A percentile compares a stretch with the other conserved stretches of the same genome.
Conservation (phyloP, 2,329 filamentous ascomycete genomes). For the Phialophora tarda region DNA sequence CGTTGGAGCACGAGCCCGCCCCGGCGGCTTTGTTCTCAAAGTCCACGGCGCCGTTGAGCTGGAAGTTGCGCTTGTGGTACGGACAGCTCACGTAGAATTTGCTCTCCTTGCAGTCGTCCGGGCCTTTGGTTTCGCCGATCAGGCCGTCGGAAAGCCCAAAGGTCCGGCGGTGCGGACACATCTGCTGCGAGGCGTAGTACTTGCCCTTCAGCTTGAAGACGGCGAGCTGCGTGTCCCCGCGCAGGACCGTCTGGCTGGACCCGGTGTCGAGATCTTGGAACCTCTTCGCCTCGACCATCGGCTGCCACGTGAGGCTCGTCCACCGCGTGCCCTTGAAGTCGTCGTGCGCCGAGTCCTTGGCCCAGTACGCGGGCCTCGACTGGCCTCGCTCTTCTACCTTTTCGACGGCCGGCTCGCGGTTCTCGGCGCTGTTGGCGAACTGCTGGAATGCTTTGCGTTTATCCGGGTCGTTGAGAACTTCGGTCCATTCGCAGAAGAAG, state of each 20-base stretch:
- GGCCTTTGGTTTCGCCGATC: constrained; percentile 64
- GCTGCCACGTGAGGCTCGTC: constrained; percentile 75
- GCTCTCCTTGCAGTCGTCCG: constrained; percentile 50
- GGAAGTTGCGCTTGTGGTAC: constrained; percentile 87
- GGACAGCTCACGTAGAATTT: constrained; percentile 88
- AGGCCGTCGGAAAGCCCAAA: constrained; percentile 89
- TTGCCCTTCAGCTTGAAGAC: constrained; percentile 81
- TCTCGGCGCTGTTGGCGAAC: constrained; percentile 82
- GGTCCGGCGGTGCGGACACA: constrained; percentile 91
- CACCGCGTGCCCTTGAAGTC: constrained; percentile 75
- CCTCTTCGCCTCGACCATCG: constrained; percentile 71
- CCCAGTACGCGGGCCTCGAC: constrained; percentile 76
- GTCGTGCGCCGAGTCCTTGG: constrained; percentile 67
- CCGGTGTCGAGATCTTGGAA: constrained; percentile 74
- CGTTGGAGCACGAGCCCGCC: constrained; percentile 74
- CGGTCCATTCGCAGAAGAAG: constrained; percentile 92
- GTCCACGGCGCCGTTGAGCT: constrained; percentile 64
- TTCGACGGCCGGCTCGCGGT: constrained; percentile 68
- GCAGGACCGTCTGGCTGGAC: constrained; percentile 77
- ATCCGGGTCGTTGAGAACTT: constrained; percentile 73
- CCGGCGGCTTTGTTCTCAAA: constrained; percentile 43
- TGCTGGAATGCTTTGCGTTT: constrained; percentile 75
- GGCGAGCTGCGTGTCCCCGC: constrained; percentile 86
- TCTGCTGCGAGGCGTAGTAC: constrained; percentile 88
- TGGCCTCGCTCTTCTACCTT: constrained; percentile 74